A percentile compares a stretch with the other conserved stretches of the same genome.
These are phyloP conservation scores for Alternaria alternata DNA, from an alignment of 2,329 filamentous ascomycete genomes.

Conservation along the genomic window DNA sequence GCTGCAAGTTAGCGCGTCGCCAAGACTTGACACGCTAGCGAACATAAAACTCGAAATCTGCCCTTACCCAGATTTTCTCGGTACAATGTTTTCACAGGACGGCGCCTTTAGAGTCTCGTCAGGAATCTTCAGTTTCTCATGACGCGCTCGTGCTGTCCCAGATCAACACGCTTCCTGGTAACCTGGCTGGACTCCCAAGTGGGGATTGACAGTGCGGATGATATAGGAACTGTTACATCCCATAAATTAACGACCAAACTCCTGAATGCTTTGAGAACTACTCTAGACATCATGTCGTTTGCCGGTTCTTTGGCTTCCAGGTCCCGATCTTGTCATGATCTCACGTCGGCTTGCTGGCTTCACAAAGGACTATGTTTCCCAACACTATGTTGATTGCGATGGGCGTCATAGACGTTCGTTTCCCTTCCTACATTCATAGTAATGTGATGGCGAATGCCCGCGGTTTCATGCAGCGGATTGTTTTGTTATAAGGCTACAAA, in stretches of 20 bases:
- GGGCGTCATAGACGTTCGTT: too few relatives aligned
- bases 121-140: slow-evolving; percentile 91
- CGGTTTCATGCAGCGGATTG: too few relatives aligned
- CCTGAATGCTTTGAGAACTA: background rate
- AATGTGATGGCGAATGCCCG: background rate
- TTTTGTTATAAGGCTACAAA: background rate
- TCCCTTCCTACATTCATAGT: background rate
- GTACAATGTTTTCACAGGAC: slow-evolving; percentile 70
- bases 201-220: slow-evolving; percentile 53
- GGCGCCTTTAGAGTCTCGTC: slow-evolving; percentile 99
- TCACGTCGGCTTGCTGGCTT: background rate
- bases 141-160: slow-evolving; percentile 99
- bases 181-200: slow-evolving; percentile 58
- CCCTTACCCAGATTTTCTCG: slow-evolving; percentile 2
- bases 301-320: background rate
- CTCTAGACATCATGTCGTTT: background rate
- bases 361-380: background rate
- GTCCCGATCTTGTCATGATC: background rate
- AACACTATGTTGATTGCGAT: background rate
- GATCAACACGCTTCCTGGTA: slow-evolving; percentile 70
- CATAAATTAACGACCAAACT: background rate
- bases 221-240: slow-evolving; percentile 53
- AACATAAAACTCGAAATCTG: slow-evolving; percentile 28
- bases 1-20: slow-evolving; percentile 20
- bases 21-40: slow-evolving; percentile 27